phyloP scores from a whole-genome alignment of 805 yeast species.

The Nakazawaea sp. region DNA sequence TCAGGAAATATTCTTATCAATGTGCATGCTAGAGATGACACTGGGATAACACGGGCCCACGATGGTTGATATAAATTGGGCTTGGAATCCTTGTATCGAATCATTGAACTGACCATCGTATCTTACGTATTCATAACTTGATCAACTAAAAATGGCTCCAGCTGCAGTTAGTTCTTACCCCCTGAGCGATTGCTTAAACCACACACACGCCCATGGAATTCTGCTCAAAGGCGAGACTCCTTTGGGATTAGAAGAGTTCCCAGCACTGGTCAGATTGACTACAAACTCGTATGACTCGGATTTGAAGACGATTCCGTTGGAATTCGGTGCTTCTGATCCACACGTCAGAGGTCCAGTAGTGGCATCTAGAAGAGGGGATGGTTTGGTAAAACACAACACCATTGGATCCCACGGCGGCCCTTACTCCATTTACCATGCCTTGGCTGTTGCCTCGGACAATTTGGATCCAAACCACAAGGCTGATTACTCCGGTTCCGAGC shows the following conservation, averaged over 20 bases:
- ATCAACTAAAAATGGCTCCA: constrained; percentile 12
- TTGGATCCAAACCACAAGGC: constrained; percentile 45
- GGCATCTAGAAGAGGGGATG: constrained; percentile 41
- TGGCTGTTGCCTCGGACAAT: constrained; percentile 57
- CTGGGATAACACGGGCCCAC: no score
- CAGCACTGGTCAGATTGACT: constrained; percentile 33
- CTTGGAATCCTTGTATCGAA: no score
- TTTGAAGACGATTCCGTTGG: constrained; percentile 38
- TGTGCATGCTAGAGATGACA: no score
- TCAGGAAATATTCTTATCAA: no score
- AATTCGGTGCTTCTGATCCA: constrained; percentile 49
- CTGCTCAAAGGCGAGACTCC: constrained; percentile 13
- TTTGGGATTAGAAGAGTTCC: constrained; percentile 19
- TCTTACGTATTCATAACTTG: no score
- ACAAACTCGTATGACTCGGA: constrained; percentile 47
- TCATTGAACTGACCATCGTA: no score
- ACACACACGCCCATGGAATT: constrained; percentile 4
- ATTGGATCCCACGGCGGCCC: constrained; percentile 64
- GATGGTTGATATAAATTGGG: no score
- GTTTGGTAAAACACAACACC: constrained; percentile 49
- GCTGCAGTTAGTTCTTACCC: constrained; percentile 10
- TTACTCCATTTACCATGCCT: constrained; percentile 57
- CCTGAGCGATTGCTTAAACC: constrained; percentile 2
- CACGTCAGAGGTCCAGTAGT: constrained; percentile 49
- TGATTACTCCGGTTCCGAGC: constrained; percentile 58